Percentiles rank a stretch among this genome's conserved stretches.
These are phyloP conservation scores for Daldinia eschscholtzii DNA, from an alignment of 2,329 filamentous ascomycete species.

Conservation along the genomic window DNA sequence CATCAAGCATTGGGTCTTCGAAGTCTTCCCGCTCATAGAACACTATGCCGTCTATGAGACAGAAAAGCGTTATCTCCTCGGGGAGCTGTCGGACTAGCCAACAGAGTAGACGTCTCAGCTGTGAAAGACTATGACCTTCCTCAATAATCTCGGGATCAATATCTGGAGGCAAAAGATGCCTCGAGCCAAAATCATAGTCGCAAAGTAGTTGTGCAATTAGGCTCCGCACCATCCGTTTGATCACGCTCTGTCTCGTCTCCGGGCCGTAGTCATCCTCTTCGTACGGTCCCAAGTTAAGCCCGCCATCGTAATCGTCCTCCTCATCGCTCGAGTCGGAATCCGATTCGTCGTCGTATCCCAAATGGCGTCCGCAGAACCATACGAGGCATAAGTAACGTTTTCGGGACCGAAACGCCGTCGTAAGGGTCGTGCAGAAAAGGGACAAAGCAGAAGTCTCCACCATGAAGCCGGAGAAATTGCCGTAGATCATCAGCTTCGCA, in stretches of 20 bases:
- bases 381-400: background rate
- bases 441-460: background rate
- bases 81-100: background rate
- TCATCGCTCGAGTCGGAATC: background rate
- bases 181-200: background rate
- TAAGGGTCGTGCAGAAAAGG: background rate
- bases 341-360: background rate
- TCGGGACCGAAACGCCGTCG: background rate
- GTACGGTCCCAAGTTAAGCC: background rate
- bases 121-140: too few relatives aligned
- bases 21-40: conserved; percentile 3
- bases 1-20: background rate
- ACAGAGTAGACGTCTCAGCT: background rate
- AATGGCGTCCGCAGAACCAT: conserved; percentile 1
- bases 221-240: background rate
- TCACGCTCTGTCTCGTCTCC: too few relatives aligned
- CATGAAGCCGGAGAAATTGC: background rate
- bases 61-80: background rate
- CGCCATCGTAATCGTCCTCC: background rate
- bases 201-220: background rate
- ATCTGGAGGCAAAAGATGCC: background rate
- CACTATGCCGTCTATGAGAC: background rate
- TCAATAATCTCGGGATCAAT: background rate
- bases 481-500: background rate
- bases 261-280: too few relatives aligned